Evolutionary conservation across 345 rosid species (phyloP), one percentile per base, ranked within the genome.

Genomic region (Populus nigra): DNA sequence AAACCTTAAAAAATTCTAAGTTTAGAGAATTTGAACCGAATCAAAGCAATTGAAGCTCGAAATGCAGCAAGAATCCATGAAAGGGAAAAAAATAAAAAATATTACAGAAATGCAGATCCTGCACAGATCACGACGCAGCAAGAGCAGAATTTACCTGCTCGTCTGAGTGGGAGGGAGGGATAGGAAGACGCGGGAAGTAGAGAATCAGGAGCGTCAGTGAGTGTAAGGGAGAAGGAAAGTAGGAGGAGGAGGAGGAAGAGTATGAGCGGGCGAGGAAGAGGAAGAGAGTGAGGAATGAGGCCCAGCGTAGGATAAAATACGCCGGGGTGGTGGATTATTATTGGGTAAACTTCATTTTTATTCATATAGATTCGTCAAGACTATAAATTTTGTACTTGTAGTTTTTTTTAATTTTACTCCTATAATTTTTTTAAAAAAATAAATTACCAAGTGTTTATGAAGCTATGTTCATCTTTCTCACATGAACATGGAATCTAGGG

Each of bases 281-380:
- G 20, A 53, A 67, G 45, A 15, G 36, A n/a, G 15, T 0, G 29
- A 59, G 29, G 10, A 45, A 49, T 27, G 59, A 31, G 73, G 68
- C 41, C 76, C 17, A 73, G 70, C 31, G 25, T 12, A 33, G 20
- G 77, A 80, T 84, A 84, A 63, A 68, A 57, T 80, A 45, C 82
- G 80, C 82, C 78, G 78, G 50, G 76, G 36, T 22, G 27, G 15
- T 11, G 15, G 15, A 57, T 57, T n/a, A 9, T 4, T n/a, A 23
- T n/a, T 9, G 29, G 11, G 63, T 23, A 9, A 23, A 10, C 25
- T 9, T 20, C 3, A 9, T 18, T 57, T n/a, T n/a, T 57, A 57
- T 10, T 27, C 62, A 0, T 8, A 8, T 18, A 55, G 13, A 22
- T 35, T 67, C 23, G 35, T 67, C 3, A n/a, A n/a, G 12, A 8